Base-by-base conservation (phyloP, 2,329 filamentous ascomycete genomes). In the Didymella sp. region DNA sequence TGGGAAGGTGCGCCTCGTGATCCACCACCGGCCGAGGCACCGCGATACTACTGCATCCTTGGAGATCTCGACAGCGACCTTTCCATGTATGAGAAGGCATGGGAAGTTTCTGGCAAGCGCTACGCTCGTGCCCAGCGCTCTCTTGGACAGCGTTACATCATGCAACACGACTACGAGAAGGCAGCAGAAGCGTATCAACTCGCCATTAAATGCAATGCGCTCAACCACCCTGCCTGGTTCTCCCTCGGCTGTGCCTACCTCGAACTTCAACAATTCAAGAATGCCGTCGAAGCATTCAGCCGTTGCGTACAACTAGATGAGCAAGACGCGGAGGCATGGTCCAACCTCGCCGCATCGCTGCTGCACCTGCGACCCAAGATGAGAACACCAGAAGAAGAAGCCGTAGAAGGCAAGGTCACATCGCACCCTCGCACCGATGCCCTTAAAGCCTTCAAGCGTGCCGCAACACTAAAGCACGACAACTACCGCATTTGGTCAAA, bases 401-500 rank as follows among this genome's bases (percentile, higher is more conserved):
- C 66, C 1, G 42, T 52, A 7, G 40, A 58, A 17, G 40, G 45
- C 28, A 56, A 55, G 28, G 59, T 73, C 1, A 73, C 72, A 7
- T 67, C 59, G 13, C 72, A 76, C 28, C 85, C 87, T 0, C 84
- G 92, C 1, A 80, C 84, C 0, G 91, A 96, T 71, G 88, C 95
- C 0, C 84, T 99, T 0, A 81, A 85, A 6, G 94, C 95, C 0
- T 91, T 96, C 76, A 95, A 96, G 73, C 89, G 90, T 61, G 95
- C 93, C 9, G 92, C 93, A 0, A 84, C 85, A 4, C 85, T 96
- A 22, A 92, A 96, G 47, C 85, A 91, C 75, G 88, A 92, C 67
- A 94, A 94, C 78, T 91, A 89, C 84, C 88, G 91, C 66, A 97
- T 99, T 74, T 98, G 94, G 94, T 91, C 96, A 73, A 99, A 99